phyloP scores from a whole-genome alignment of 2,329 filamentous ascomycete species.

The Phialocephala subalpina region DNA sequence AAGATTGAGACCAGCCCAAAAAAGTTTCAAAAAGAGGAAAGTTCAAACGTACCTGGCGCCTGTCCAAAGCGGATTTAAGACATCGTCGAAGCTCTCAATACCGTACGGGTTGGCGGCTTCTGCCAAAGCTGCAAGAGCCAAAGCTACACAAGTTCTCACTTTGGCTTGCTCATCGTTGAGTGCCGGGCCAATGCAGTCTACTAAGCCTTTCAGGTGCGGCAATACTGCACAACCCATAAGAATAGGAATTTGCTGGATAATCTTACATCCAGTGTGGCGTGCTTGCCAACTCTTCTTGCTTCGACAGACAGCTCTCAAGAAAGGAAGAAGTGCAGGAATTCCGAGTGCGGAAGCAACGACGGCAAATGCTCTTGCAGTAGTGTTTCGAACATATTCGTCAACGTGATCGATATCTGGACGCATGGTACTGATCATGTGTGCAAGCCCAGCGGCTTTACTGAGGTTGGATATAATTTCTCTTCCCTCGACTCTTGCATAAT shows the following conservation, averaged over 20 bases:
- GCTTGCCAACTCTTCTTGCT: constrained; percentile 99
- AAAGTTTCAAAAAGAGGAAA: constrained; percentile 17
- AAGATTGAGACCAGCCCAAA: not conserved
- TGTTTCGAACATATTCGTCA: constrained; percentile 98
- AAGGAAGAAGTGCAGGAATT: constrained; percentile 93
- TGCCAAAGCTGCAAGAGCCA: constrained; percentile 93
- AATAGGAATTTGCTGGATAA: constrained; percentile 98
- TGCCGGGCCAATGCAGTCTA: constrained; percentile 96
- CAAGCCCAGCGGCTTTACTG: constrained; percentile 93
- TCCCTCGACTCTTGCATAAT: constrained; percentile 97
- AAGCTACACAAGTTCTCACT: constrained; percentile 92
- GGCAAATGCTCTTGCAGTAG: constrained; percentile 94
- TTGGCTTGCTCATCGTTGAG: constrained; percentile 98
- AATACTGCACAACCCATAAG: constrained; percentile 97
- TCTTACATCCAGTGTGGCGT: constrained; percentile 97
- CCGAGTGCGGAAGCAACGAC: constrained; percentile 96
- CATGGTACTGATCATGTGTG: constrained; percentile 99
- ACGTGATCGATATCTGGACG: constrained; percentile 98
- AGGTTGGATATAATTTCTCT: constrained; percentile 99
- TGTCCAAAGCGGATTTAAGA: constrained; percentile 96
- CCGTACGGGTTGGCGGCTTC: constrained; percentile 98
- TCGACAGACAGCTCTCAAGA: constrained; percentile 92
- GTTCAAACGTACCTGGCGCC: constrained; percentile 57
- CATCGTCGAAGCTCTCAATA: constrained; percentile 99
- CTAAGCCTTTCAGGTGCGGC: constrained; percentile 92